phyloP scores from a whole-genome alignment of 495 filamentous ascomycete species.

The Tuber umbilicatum region DNA sequence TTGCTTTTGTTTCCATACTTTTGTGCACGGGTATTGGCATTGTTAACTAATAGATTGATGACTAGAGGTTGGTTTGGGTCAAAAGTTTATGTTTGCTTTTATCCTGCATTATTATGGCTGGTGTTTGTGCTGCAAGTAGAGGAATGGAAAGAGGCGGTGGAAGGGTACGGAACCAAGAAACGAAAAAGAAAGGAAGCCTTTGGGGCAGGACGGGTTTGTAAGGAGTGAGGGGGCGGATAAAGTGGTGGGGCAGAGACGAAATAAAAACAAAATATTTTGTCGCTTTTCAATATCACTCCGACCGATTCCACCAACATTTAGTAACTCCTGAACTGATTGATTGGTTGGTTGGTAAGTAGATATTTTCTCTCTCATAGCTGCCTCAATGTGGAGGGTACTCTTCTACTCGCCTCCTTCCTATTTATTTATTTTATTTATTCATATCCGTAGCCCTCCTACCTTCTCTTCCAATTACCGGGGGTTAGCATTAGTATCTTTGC shows the following conservation, averaged over 20 bases:
- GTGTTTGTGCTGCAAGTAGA: background rate
- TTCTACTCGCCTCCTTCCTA: background rate
- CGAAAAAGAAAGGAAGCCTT: background rate
- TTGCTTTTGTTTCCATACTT: background rate
- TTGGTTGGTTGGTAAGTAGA: background rate
- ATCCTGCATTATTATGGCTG: background rate
- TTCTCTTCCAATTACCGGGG: background rate
- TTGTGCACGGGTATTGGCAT: background rate
- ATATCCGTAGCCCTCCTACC: background rate
- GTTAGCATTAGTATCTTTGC: background rate
- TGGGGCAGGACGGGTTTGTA: background rate
- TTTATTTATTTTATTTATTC: background rate
- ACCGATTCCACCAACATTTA: background rate
- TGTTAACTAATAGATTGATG: background rate
- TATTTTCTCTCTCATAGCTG: background rate
- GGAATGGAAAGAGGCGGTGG: background rate
- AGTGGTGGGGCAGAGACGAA: background rate
- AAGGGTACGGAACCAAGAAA: background rate
- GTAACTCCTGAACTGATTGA: background rate
- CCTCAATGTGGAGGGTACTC: background rate
- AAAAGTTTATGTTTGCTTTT: background rate
- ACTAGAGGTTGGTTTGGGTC: background rate
- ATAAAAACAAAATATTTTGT: background rate
- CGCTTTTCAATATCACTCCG: background rate
- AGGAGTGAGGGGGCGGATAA: background rate